Conservation (phyloP, 495 filamentous ascomycete species). For the Aspergillus asperescens region DNA sequence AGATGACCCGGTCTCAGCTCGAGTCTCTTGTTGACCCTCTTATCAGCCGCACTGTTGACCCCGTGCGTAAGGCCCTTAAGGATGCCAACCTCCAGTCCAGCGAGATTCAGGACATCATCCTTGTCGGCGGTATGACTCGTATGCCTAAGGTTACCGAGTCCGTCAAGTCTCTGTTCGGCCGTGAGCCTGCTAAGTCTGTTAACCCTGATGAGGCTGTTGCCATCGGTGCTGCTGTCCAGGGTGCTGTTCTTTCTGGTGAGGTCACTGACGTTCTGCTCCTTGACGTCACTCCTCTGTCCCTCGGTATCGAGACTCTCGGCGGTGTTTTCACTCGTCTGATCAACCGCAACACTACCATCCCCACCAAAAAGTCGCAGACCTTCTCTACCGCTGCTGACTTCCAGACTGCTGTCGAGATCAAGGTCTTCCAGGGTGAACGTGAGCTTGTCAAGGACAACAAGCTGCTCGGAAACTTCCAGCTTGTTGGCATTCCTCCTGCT, state of each 20-base stretch:
- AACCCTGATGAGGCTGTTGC: slow-evolving; percentile 99
- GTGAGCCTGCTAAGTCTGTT: slow-evolving; percentile 96
- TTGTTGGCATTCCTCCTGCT: slow-evolving; percentile 94
- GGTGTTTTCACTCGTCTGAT: slow-evolving; percentile 99
- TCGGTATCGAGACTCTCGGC: slow-evolving; percentile 98
- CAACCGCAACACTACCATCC: slow-evolving; percentile 99
- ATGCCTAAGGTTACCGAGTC: slow-evolving; percentile 99
- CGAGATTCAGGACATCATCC: slow-evolving; percentile 98
- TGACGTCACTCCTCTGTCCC: slow-evolving; percentile 94
- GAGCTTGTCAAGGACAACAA: slow-evolving; percentile 99
- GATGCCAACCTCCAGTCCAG: slow-evolving; percentile 90
- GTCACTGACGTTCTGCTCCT: slow-evolving; percentile 94
- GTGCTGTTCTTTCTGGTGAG: slow-evolving; percentile 93
- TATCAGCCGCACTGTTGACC: slow-evolving; percentile 80
- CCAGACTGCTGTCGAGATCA: slow-evolving; percentile 99
- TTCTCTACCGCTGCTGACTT: slow-evolving; percentile 99
- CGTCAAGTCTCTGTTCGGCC: slow-evolving; percentile 95
- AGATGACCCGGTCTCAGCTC: slow-evolving; percentile 89
- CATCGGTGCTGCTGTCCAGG: slow-evolving; percentile 97
- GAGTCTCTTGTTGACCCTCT: slow-evolving; percentile 90
- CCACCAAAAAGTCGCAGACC: slow-evolving; percentile 98
- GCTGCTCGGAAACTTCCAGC: slow-evolving; percentile 98
- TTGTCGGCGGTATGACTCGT: slow-evolving; percentile 99
- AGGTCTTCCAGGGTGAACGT: slow-evolving; percentile 99
- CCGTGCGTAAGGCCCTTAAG: slow-evolving; percentile 95